A percentile compares a stretch with the other conserved stretches of the same genome.
Conservation (phyloP, 1,284 basidiomycete genomes). For the Cystobasidium slooffiae region DNA sequence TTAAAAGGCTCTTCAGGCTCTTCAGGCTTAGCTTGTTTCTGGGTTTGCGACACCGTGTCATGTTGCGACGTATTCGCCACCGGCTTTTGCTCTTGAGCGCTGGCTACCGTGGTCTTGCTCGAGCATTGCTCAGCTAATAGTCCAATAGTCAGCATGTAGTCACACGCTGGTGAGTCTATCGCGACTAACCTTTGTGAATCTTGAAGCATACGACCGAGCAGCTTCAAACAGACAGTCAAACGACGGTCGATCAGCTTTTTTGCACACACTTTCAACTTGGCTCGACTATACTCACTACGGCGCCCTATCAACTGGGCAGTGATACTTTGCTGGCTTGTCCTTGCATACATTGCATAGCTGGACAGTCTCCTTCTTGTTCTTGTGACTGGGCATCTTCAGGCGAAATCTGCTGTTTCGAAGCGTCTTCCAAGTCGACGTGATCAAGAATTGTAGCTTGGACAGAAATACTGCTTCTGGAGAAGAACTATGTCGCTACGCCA, state of each 20-base stretch:
- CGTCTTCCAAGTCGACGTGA: no score
- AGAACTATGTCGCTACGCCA: constrained; percentile 29
- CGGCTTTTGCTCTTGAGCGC: not conserved
- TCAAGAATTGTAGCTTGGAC: no score
- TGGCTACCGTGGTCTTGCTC: constrained; percentile 14
- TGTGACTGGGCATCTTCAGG: constrained; percentile 11
- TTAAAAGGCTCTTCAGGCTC: constrained; percentile 5
- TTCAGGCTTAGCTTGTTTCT: not conserved
- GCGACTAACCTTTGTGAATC: constrained; percentile 30
- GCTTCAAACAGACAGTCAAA: not conserved
- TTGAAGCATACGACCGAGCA: constrained; percentile 43
- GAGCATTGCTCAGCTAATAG: constrained; percentile 28
- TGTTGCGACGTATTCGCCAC: not conserved
- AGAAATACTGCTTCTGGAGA: not conserved
- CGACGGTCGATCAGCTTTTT: constrained; percentile 30
- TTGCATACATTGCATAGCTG: constrained; percentile 31
- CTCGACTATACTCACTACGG: constrained; percentile 32
- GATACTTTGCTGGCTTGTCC: constrained; percentile 36
- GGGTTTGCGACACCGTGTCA: not conserved
- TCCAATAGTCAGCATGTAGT: not conserved
- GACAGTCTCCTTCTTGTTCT: constrained; percentile 10
- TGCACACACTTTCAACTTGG: not conserved
- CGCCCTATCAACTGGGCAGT: constrained; percentile 42
- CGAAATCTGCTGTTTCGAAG: not conserved
- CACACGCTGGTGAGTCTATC: no score